Percentiles rank a stretch among this genome's conserved stretches.
These are phyloP conservation scores for Plasmodium inui DNA, from an alignment of 169 alveolate species.

Conservation along the genomic window DNA sequence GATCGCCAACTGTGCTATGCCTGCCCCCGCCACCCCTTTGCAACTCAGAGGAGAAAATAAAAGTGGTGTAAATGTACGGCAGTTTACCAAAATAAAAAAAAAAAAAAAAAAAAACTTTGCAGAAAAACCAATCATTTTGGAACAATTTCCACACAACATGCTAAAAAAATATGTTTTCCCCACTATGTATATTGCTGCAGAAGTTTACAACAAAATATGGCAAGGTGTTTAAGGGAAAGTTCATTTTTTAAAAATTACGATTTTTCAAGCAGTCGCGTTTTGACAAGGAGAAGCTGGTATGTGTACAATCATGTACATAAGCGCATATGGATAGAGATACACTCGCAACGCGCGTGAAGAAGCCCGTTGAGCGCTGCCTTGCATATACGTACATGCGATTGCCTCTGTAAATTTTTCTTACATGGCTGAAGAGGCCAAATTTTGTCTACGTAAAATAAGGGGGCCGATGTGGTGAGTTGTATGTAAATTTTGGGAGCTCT, in stretches of 20 bases:
- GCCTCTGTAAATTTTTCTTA: not conserved
- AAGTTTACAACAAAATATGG: not conserved
- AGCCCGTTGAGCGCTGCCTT: not conserved
- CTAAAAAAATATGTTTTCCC: not conserved
- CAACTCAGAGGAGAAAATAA: constrained; percentile 2
- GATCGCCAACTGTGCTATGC: not conserved
- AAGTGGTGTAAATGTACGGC: constrained; percentile 4
- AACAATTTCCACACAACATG: not conserved
- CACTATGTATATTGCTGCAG: not conserved
- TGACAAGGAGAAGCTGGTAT: not conserved
- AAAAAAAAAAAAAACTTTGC: not conserved
- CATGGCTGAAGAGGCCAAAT: not conserved
- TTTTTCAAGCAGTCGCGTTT: not conserved
- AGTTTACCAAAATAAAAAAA: not conserved
- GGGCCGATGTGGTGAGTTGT: not conserved
- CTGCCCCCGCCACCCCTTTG: not conserved
- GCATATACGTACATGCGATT: not conserved
- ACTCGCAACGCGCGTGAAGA: not conserved
- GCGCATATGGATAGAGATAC: not conserved
- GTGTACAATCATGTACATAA: not conserved
- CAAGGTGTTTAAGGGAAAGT: not conserved
- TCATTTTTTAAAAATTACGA: not conserved
- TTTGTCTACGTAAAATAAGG: not conserved
- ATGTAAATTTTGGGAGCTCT: too few species aligned
- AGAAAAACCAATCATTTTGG: not conserved